Conservation (phyloP, 192 early-diverging fungal species). For the Rhizophagus clarus region DNA sequence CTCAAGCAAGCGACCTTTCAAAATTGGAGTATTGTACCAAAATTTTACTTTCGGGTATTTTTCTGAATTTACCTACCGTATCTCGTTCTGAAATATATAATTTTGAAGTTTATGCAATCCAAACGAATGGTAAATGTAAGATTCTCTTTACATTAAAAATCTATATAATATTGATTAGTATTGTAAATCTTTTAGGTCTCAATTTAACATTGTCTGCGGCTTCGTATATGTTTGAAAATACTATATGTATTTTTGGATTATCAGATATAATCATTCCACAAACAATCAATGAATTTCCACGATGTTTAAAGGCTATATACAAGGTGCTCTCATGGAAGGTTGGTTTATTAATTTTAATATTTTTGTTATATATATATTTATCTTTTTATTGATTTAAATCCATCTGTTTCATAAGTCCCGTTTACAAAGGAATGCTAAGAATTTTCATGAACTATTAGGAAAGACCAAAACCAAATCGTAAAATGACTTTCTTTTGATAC, state of each 20-base stretch:
- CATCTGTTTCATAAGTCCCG: background rate
- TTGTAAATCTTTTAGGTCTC: conserved; percentile 8
- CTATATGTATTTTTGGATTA: conserved; percentile 10
- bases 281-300: conserved; percentile 2
- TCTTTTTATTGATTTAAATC: background rate
- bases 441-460: conserved; percentile 16
- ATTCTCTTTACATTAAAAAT: no score
- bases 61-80: background rate
- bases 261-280: conserved; percentile 10
- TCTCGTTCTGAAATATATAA: conserved; percentile 6
- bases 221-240: background rate
- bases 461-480: background rate
- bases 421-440: background rate
- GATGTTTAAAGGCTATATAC: background rate
- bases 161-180: background rate
- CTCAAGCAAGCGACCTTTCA: background rate
- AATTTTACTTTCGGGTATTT: background rate
- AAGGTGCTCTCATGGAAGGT: conserved; percentile 17
- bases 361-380: background rate
- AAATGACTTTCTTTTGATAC: no score
- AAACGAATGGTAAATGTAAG: conserved; percentile 12
- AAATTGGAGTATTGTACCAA: conserved; percentile 20
- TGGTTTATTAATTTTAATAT: background rate
- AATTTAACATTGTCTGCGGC: background rate
- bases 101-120: conserved; percentile 10